These are phyloP conservation scores for Elsinoe fawcettii DNA, from an alignment of 2,329 filamentous ascomycete species.

Conservation along the genomic window DNA sequence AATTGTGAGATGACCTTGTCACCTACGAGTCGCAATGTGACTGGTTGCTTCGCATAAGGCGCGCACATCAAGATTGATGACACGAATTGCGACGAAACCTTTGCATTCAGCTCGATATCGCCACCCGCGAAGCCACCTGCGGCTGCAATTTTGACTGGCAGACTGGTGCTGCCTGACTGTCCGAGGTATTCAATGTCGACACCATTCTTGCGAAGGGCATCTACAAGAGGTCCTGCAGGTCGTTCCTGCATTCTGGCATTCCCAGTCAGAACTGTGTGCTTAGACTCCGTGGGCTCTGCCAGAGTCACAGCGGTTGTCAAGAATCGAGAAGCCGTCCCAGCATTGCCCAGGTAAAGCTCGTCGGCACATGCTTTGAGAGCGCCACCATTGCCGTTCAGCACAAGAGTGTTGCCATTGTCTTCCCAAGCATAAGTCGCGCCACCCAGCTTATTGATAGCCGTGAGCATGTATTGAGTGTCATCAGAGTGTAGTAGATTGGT, in stretches of 20 bases:
- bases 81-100: constrained; percentile 97
- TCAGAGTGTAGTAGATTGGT: constrained; percentile 92
- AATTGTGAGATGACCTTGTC: constrained; percentile 94
- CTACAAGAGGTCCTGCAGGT: constrained; percentile 86
- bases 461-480: constrained; percentile 94
- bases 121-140: constrained; percentile 78
- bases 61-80: constrained; percentile 95
- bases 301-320: constrained; percentile 85
- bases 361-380: constrained; percentile 66
- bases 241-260: constrained; percentile 95
- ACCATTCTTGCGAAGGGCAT: constrained; percentile 79
- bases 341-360: constrained; percentile 88
- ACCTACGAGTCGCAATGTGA: constrained; percentile 84
- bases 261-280: constrained; percentile 75
- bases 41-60: constrained; percentile 88
- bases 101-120: constrained; percentile 83
- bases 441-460: constrained; percentile 74
- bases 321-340: constrained; percentile 91
- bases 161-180: constrained; percentile 69
- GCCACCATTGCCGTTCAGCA: constrained; percentile 87
- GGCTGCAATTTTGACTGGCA: constrained; percentile 76
- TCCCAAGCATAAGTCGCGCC: constrained; percentile 91
- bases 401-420: constrained; percentile 81
- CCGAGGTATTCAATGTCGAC: constrained; percentile 82
- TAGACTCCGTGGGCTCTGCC: constrained; percentile 56